Conservation (phyloP, 2,329 filamentous ascomycete genomes). For the Pseudogymnoascus sp. region DNA sequence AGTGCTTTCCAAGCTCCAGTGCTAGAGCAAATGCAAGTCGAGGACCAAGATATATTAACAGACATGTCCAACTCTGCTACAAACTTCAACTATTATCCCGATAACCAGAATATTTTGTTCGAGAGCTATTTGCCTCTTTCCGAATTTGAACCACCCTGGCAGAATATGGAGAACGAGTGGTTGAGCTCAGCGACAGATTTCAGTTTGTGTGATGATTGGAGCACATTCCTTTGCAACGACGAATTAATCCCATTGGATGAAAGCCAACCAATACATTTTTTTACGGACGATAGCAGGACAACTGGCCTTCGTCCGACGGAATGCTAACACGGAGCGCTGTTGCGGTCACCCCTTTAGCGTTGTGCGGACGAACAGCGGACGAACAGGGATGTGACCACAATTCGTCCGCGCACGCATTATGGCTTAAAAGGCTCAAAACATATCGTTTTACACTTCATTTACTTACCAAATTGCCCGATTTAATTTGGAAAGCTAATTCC, state of each 20-base stretch:
- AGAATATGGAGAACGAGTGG: not conserved
- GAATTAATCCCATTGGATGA: not conserved
- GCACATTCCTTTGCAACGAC: not conserved
- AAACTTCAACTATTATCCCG: not conserved
- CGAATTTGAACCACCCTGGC: not conserved
- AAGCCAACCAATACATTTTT: not conserved
- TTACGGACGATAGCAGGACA: not conserved
- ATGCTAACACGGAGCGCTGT: not conserved
- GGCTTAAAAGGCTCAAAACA: not conserved
- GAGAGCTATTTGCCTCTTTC: conserved; percentile 1
- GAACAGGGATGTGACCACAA: not conserved
- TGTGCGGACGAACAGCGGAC: not conserved
- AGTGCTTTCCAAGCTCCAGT: not conserved
- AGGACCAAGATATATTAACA: not conserved
- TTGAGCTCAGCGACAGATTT: not conserved
- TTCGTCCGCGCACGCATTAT: not conserved
- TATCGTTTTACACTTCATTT: not conserved
- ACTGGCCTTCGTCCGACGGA: not conserved
- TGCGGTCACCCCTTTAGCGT: not conserved
- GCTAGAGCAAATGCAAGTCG: not conserved
- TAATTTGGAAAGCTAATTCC: not conserved
- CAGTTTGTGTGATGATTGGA: not conserved
- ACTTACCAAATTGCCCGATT: not conserved
- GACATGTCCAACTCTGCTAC: not conserved
- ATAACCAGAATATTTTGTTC: not conserved